phyloP scores from a whole-genome alignment of 768 basidiomycete genomes.

The Rhizopogon vesiculosus region DNA sequence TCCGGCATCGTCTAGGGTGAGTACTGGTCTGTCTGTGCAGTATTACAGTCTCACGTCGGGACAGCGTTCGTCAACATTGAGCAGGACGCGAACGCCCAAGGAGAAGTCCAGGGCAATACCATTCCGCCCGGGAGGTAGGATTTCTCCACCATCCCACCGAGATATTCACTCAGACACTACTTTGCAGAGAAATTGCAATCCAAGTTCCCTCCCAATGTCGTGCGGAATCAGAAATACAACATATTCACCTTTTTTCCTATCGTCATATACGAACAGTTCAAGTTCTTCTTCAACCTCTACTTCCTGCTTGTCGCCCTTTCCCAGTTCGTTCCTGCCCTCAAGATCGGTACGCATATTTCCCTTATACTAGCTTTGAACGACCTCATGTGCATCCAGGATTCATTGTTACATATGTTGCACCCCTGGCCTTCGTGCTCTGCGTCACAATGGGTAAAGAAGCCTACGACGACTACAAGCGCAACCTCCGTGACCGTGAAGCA shows the following conservation, averaged over 20 bases:
- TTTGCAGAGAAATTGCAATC: conserved; percentile 63
- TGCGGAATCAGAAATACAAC: conserved; percentile 98
- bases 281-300: conserved; percentile 99
- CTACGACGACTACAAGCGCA: conserved; percentile 95
- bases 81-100: conserved; percentile 29
- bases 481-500: conserved; percentile 88
- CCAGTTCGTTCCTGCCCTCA: conserved; percentile 93
- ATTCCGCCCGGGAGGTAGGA: conserved; percentile 65
- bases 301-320: conserved; percentile 95
- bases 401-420: conserved; percentile 93
- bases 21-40: conserved; percentile 3
- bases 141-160: background rate
- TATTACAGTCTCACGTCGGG: background rate
- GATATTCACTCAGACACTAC: conserved; percentile 2
- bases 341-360: conserved; percentile 64
- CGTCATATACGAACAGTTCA: conserved; percentile 99
- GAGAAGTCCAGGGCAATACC: conserved; percentile 77
- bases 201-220: conserved; percentile 80
- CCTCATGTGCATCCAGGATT: conserved; percentile 53
- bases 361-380: background rate
- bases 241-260: conserved; percentile 94
- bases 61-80: conserved; percentile 19
- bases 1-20: conserved; percentile 19
- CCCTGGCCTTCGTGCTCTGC: conserved; percentile 88
- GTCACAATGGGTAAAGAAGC: conserved; percentile 99